These are phyloP conservation scores for Trapa incisa DNA, from an alignment of 345 rosid genomes.

Conservation along the genomic window DNA sequence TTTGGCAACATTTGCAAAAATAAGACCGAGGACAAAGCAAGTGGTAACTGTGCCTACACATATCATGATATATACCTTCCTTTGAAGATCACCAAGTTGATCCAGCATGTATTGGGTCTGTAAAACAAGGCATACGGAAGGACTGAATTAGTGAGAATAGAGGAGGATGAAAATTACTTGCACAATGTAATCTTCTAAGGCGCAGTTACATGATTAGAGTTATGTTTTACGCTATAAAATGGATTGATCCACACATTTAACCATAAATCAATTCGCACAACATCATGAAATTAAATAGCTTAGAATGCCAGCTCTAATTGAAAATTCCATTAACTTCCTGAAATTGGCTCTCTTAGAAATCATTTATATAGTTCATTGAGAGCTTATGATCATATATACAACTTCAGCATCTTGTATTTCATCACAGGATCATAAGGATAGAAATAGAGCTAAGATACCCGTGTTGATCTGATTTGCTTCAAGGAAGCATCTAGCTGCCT, in stretches of 20 bases:
- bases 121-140: conserved; percentile 1
- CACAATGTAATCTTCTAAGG: neutral
- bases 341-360: too few species aligned
- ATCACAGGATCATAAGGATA: neutral
- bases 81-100: conserved; percentile 82
- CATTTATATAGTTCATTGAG: neutral
- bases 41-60: too few species aligned
- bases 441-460: conserved; percentile 26
- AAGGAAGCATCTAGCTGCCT: conserved; percentile 80
- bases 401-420: neutral
- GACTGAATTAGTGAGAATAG: neutral
- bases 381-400: neutral
- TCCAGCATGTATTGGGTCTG: conserved; percentile 93
- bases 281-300: too few species aligned
- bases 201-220: neutral
- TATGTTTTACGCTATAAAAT: too few species aligned
- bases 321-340: too few species aligned
- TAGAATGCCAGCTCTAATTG: too few species aligned
- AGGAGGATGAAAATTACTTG: neutral
- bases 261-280: too few species aligned
- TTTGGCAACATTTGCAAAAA: neutral
- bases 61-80: conserved; percentile 32
- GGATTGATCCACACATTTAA: too few species aligned
- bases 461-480: conserved; percentile 78
- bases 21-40: neutral